A percentile compares a stretch with the other conserved stretches of the same genome.
Conservation (phyloP, 306 rosid genomes). For the Acacia crassicarpa region DNA sequence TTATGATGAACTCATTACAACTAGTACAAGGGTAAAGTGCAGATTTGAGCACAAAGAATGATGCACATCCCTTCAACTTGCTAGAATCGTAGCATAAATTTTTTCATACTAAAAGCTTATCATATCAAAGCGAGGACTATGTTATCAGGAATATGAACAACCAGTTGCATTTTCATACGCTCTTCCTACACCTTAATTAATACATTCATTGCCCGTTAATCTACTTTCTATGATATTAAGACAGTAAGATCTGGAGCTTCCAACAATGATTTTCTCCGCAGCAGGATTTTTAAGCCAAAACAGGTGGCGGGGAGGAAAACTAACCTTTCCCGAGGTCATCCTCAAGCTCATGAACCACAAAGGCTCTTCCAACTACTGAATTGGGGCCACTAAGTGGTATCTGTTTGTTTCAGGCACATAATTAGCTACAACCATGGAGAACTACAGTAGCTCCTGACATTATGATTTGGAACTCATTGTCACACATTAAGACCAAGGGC, state of each 20-base stretch:
- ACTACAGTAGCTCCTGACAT: neutral
- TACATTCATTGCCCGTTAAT: neutral
- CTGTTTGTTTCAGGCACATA: conserved; percentile 38
- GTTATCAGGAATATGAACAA: neutral
- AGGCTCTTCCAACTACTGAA: conserved; percentile 73
- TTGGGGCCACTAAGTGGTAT: conserved; percentile 74
- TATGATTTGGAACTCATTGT: neutral
- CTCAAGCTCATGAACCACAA: conserved; percentile 76
- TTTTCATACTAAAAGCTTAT: neutral
- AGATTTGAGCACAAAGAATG: neutral
- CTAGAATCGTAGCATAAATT: neutral
- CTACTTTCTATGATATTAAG: neutral
- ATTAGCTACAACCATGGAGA: conserved; percentile 4
- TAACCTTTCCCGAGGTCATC: conserved; percentile 84
- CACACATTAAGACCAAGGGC: neutral
- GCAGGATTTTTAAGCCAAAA: conserved; percentile 8
- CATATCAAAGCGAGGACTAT: neutral
- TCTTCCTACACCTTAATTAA: conserved; percentile 13
- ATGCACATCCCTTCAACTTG: neutral
- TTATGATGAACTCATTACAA: neutral
- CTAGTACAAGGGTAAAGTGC: neutral
- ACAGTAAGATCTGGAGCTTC: conserved; percentile 1
- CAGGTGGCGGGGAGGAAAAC: conserved; percentile 28
- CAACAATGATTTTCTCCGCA: conserved; percentile 8
- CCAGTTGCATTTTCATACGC: conserved; percentile 8